phyloP scores from a whole-genome alignment of 2,329 filamentous ascomycete genomes.

The Catunica adiposa region DNA sequence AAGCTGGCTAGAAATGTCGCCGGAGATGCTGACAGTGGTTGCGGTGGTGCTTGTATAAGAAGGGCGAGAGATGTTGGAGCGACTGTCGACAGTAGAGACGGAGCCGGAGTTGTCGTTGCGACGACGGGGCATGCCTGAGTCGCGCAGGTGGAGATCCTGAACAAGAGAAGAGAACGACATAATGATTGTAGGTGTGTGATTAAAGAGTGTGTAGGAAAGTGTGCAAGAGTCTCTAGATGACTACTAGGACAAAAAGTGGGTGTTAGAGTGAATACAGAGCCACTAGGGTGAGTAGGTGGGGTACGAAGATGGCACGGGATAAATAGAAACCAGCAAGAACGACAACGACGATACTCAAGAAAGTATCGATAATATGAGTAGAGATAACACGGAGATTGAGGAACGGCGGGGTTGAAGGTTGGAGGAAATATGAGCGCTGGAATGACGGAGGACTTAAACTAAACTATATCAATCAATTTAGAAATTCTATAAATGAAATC shows the following conservation, averaged over 20 bases:
- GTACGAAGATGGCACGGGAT: not conserved
- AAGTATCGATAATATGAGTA: not conserved
- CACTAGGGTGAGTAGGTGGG: not conserved
- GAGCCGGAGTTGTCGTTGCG: slow-evolving; percentile 29
- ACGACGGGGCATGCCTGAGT: slow-evolving; percentile 30
- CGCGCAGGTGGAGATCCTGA: slow-evolving; percentile 45
- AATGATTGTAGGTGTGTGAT: slow-evolving; percentile 11
- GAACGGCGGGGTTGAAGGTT: not conserved
- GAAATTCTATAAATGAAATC: no score
- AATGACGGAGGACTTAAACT: not conserved
- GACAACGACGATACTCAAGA: not conserved
- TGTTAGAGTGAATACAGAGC: not conserved
- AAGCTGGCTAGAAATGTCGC: slow-evolving; percentile 67
- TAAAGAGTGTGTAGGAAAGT: not conserved
- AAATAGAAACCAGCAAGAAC: not conserved
- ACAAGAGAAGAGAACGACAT: slow-evolving; percentile 57
- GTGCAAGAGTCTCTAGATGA: not conserved
- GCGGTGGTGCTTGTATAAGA: slow-evolving; percentile 51
- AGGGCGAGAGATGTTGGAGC: slow-evolving; percentile 42
- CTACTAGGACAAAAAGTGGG: not conserved
- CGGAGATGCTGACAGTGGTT: slow-evolving; percentile 52
- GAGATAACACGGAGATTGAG: not conserved
- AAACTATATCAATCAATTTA: no score
- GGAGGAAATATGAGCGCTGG: not conserved
- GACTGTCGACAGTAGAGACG: slow-evolving; percentile 41